A percentile compares a stretch with the other conserved stretches of the same genome.
phyloP scores from a whole-genome alignment of 179 eudicot species.

The Beta corolliflora region DNA sequence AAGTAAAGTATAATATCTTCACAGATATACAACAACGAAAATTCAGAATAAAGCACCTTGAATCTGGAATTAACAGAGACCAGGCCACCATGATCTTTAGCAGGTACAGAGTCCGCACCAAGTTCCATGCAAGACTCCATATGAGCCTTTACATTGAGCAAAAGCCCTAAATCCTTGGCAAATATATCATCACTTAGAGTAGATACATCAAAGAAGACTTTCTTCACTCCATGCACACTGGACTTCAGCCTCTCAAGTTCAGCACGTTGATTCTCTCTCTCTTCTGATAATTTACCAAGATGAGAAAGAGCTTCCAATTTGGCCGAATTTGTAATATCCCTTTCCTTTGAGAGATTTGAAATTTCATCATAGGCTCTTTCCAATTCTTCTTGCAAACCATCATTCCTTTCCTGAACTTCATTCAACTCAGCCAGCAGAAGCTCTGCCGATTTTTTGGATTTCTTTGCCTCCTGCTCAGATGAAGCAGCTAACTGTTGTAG shows the following conservation, averaged over 20 bases:
- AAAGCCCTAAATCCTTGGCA: conserved; percentile 54
- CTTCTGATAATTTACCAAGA: conserved; percentile 59
- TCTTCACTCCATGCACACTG: conserved; percentile 45
- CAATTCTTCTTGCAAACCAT: conserved; percentile 82
- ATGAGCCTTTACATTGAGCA: conserved; percentile 45
- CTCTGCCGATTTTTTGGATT: conserved; percentile 87
- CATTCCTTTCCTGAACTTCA: conserved; percentile 97
- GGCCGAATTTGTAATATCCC: conserved; percentile 60
- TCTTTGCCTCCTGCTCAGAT: conserved; percentile 66
- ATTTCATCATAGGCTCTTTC: conserved; percentile 47
- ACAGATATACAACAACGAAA: neutral
- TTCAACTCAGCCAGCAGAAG: conserved; percentile 89
- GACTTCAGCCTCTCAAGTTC: conserved; percentile 52
- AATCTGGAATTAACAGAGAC: conserved; percentile 37
- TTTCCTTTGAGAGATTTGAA: conserved; percentile 62
- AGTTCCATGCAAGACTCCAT: conserved; percentile 47
- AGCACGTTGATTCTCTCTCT: conserved; percentile 52
- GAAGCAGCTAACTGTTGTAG: conserved; percentile 50
- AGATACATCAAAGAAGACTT: conserved; percentile 46
- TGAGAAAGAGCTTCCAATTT: conserved; percentile 70
- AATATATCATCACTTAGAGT: conserved; percentile 48
- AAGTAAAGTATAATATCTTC: neutral
- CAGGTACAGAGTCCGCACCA: conserved; percentile 34
- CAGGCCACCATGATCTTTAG: conserved; percentile 36
- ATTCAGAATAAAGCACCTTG: conserved; percentile 48